phyloP scores from a whole-genome alignment of 169 alveolate genomes.

The Theileria luwenshuni region DNA sequence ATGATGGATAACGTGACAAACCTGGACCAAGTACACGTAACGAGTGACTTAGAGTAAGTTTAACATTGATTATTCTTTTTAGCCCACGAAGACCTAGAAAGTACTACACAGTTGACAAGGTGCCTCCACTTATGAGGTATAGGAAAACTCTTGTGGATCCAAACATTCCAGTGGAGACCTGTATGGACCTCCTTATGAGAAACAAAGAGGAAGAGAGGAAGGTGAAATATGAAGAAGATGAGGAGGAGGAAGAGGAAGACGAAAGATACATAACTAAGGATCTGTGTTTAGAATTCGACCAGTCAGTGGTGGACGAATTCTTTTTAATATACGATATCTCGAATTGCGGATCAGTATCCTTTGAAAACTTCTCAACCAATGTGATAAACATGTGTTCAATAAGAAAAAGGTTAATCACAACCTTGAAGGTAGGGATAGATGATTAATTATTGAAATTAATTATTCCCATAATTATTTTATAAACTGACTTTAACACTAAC shows the following conservation, averaged over 20 bases:
- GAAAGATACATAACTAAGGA: conserved; percentile 26
- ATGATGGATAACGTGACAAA: neutral
- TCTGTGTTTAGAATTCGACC: conserved; percentile 37
- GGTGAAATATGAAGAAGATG: too few species aligned
- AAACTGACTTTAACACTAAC: neutral
- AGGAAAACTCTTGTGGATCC: conserved; percentile 24
- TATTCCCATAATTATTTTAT: neutral
- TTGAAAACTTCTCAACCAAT: conserved; percentile 23
- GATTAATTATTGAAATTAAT: neutral
- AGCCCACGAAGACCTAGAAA: neutral
- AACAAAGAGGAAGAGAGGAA: neutral
- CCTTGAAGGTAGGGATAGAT: conserved; percentile 25
- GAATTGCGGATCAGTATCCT: conserved; percentile 47
- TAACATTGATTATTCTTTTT: neutral
- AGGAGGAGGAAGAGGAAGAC: conserved; percentile 40
- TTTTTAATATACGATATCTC: conserved; percentile 41
- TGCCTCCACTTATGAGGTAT: conserved; percentile 28
- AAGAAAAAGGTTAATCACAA: conserved; percentile 51
- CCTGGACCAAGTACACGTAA: conserved; percentile 5
- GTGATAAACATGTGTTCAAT: conserved; percentile 55
- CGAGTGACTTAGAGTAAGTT: conserved; percentile 23
- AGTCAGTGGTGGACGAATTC: conserved; percentile 46
- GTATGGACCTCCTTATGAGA: neutral
- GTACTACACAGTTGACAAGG: neutral
- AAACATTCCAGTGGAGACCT: conserved; percentile 10